phyloP scores from a whole-genome alignment of 257 asterid genomes.

The Mitragyna speciosa region DNA sequence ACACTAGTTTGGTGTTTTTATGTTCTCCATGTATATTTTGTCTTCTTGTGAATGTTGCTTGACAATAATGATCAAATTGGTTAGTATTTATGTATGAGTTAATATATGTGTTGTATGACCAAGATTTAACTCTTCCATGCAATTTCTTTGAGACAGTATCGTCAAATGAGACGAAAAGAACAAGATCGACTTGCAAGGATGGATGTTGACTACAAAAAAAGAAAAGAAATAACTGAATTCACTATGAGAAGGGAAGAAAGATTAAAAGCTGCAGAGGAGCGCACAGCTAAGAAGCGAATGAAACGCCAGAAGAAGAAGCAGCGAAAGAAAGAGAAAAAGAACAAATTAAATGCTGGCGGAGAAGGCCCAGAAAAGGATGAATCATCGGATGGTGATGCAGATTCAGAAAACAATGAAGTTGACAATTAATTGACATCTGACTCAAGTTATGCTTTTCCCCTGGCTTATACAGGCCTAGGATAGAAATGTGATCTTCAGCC shows the following conservation, averaged over 20 bases:
- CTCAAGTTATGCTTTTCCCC: not conserved
- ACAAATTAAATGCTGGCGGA: constrained; percentile 38
- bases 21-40: not conserved
- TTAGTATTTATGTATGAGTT: not conserved
- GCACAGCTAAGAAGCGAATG: constrained; percentile 69
- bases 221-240: constrained; percentile 75
- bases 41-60: not conserved
- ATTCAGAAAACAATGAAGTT: constrained; percentile 46
- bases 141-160: constrained; percentile 56
- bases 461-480: constrained; percentile 3
- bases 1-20: not conserved
- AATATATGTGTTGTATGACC: too few relatives aligned
- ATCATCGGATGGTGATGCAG: constrained; percentile 55
- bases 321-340: constrained; percentile 63
- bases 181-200: constrained; percentile 95
- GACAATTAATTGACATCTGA: constrained; percentile 14
- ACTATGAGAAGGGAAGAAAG: constrained; percentile 75
- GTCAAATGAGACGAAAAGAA: constrained; percentile 97
- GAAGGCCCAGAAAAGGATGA: constrained; percentile 47
- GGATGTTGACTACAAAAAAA: constrained; percentile 75
- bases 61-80: not conserved
- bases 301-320: constrained; percentile 88
- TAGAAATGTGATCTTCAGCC: not conserved
- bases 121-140: constrained; percentile 14
- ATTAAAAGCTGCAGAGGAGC: constrained; percentile 88